A percentile compares a stretch with the other conserved stretches of the same genome.
These are phyloP conservation scores for Lactifluus hygrophoroides DNA, from an alignment of 768 basidiomycete species.

Conservation along the genomic window DNA sequence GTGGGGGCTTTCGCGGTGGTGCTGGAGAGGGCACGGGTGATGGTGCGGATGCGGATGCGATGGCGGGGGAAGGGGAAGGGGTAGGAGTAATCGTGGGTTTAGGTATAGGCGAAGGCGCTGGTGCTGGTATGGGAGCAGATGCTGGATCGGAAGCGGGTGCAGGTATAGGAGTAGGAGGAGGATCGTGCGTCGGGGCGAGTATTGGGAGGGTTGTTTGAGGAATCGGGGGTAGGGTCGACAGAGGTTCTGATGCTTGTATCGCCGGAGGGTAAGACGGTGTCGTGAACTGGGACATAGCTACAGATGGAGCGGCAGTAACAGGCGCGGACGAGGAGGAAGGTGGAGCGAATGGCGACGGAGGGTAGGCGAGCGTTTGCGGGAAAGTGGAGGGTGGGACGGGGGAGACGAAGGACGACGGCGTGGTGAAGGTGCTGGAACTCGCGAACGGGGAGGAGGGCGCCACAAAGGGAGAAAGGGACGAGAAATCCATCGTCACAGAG, in stretches of 20 bases:
- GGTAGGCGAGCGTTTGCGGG: constrained; percentile 6
- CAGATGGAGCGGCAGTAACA: not conserved
- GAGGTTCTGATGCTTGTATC: not conserved
- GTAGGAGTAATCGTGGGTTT: not conserved
- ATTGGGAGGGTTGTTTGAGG: not conserved
- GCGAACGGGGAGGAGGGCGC: constrained; percentile 1
- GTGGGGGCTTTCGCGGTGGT: not conserved
- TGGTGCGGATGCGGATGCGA: not conserved
- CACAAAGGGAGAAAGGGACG: constrained; percentile 12
- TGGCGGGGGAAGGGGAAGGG: not conserved
- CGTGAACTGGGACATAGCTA: constrained; percentile 3
- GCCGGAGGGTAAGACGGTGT: not conserved
- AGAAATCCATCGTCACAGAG: constrained; percentile 10
- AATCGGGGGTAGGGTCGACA: constrained; percentile 1
- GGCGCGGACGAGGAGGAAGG: not conserved
- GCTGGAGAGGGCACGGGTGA: not conserved
- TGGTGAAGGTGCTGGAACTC: not conserved
- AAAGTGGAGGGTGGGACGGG: not conserved
- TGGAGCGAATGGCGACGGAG: constrained; percentile 13
- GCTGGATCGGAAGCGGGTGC: not conserved
- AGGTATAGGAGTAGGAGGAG: not conserved
- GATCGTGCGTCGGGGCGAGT: not conserved
- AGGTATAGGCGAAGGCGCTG: not conserved
- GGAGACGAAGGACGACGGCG: constrained; percentile 11
- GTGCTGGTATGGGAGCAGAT: not conserved